These are phyloP conservation scores for Fusarium continuum DNA, from an alignment of 2,329 filamentous ascomycete genomes.

Conservation along the genomic window DNA sequence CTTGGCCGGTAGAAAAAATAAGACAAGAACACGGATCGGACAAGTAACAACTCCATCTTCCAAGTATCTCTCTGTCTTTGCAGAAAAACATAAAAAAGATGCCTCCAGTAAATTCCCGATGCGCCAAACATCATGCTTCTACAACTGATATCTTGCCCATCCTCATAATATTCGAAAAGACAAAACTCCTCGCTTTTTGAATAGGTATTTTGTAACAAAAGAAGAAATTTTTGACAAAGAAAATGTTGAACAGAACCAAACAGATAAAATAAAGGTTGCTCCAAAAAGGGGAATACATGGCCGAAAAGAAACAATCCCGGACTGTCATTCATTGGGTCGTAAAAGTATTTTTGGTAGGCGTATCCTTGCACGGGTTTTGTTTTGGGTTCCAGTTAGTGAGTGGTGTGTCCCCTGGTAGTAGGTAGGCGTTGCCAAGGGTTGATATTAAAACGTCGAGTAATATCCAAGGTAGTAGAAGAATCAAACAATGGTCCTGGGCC, in stretches of 20 bases:
- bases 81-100: conserved; percentile 19
- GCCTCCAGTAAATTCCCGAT: conserved; percentile 33
- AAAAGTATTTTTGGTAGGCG: conserved; percentile 35
- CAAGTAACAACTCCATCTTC: conserved; percentile 36
- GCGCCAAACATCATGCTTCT: conserved; percentile 45
- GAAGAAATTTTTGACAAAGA: conserved; percentile 25
- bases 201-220: conserved; percentile 20
- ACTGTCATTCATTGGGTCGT: conserved; percentile 42
- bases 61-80: conserved; percentile 22
- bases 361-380: conserved; percentile 38
- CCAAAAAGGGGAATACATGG: conserved; percentile 31
- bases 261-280: conserved; percentile 22
- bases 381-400: conserved; percentile 14
- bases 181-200: conserved; percentile 44
- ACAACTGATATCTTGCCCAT: conserved; percentile 41
- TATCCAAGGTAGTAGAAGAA: conserved; percentile 32
- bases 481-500: conserved; percentile 28
- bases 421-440: conserved; percentile 19
- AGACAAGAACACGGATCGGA: conserved; percentile 10
- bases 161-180: conserved; percentile 43
- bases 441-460: conserved; percentile 39
- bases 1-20: conserved; percentile 8
- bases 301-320: conserved; percentile 37
- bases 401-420: conserved; percentile 6
- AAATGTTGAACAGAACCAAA: conserved; percentile 8